Evolutionary conservation across 306 rosid genomes (phyloP).

Genomic region (Mimosa bimucronata): DNA sequence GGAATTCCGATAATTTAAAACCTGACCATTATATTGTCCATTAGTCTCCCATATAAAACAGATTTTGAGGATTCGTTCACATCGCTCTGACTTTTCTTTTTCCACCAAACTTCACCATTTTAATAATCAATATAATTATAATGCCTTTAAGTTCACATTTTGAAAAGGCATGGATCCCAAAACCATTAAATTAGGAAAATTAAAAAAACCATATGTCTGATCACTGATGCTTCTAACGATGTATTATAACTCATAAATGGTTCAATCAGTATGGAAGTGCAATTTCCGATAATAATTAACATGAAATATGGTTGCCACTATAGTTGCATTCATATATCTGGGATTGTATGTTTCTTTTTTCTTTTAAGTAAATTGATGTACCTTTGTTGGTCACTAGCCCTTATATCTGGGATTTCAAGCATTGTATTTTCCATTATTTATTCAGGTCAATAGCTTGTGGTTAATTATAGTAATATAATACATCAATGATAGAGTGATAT

Average conservation of each 20-base stretch:
- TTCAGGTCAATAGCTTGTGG: background rate
- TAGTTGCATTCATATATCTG: background rate
- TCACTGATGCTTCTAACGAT: background rate
- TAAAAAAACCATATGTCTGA: background rate
- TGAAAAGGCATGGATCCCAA: background rate
- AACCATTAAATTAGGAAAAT: background rate
- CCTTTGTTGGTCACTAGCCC: background rate
- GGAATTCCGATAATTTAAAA: background rate
- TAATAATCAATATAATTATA: background rate
- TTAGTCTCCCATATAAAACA: background rate
- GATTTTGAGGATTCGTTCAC: background rate
- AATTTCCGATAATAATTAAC: background rate
- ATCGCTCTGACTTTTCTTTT: background rate
- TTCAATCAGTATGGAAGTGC: background rate
- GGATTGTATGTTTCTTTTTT: background rate
- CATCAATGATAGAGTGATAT: constrained; percentile 13
- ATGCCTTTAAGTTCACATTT: background rate
- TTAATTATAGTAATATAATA: background rate
- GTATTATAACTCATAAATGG: background rate
- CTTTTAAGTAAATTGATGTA: background rate
- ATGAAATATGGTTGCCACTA: background rate
- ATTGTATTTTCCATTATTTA: constrained; percentile 1
- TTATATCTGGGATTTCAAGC: constrained; percentile 11
- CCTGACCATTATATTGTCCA: background rate
- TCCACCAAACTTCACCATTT: constrained; percentile 5